These are phyloP conservation scores for Mrakia hoshinonis DNA, from an alignment of 768 basidiomycete genomes.

Conservation along the genomic window DNA sequence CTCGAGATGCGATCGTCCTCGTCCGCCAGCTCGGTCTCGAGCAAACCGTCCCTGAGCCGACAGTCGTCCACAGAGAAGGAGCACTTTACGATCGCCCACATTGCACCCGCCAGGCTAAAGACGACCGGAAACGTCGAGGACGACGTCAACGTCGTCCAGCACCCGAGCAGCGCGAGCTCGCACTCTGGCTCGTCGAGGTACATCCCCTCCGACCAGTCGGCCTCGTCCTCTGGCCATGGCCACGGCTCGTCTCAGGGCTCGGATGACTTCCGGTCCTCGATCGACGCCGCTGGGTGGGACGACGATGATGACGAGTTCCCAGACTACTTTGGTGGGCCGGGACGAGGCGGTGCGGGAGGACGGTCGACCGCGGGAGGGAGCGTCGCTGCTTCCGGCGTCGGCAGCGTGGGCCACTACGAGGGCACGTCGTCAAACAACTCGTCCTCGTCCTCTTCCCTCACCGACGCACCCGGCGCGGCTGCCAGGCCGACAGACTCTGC, in stretches of 20 bases:
- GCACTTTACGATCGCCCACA: slow-evolving; percentile 60
- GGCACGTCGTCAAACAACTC: slow-evolving; percentile 35
- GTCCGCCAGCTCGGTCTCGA: slow-evolving; percentile 37
- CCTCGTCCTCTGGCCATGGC: slow-evolving; percentile 26
- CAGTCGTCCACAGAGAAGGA: slow-evolving; percentile 42
- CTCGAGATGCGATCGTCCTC: slow-evolving; percentile 57
- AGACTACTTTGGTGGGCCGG: slow-evolving; percentile 57
- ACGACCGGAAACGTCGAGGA: slow-evolving; percentile 46
- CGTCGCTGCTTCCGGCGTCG: slow-evolving; percentile 34
- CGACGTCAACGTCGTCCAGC: slow-evolving; percentile 39
- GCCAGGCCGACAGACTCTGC: too few species aligned
- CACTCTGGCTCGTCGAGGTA: slow-evolving; percentile 27
- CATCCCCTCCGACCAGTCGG: slow-evolving; percentile 18
- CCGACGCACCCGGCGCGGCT: neutral
- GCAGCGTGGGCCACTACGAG: slow-evolving; percentile 33
- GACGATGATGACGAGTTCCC: slow-evolving; percentile 44
- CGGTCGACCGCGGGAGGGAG: slow-evolving; percentile 34
- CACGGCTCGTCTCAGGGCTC: slow-evolving; percentile 32
- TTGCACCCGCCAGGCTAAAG: slow-evolving; percentile 78
- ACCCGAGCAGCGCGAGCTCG: slow-evolving; percentile 31
- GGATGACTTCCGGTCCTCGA: slow-evolving; percentile 39
- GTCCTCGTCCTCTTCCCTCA: neutral
- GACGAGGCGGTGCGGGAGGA: slow-evolving; percentile 45
- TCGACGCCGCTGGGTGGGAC: slow-evolving; percentile 38
- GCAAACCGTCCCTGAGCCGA: slow-evolving; percentile 36